Evolutionary conservation across 805 yeast genomes (phyloP).

Genomic region (Grigorovia yakushimaensis): DNA sequence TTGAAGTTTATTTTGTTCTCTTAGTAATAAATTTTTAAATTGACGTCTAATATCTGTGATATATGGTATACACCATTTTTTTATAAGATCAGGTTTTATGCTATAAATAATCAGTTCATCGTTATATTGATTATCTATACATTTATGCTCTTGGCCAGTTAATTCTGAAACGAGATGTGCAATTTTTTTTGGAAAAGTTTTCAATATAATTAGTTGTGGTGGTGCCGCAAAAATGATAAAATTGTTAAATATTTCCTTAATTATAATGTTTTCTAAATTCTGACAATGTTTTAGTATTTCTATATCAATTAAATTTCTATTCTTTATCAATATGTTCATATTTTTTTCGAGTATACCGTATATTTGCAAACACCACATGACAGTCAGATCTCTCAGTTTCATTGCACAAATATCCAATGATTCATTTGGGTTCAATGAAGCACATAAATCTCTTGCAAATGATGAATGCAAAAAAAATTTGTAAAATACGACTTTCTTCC

Average conservation of each 20-base stretch:
- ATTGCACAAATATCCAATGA: constrained; percentile 23
- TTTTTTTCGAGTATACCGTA: constrained; percentile 14
- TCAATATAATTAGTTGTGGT: constrained; percentile 40
- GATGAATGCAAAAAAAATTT: constrained; percentile 16
- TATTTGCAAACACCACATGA: constrained; percentile 21
- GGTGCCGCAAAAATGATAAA: constrained; percentile 51
- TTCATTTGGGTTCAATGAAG: constrained; percentile 15
- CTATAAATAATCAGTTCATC: constrained; percentile 1
- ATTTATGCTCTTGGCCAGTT: constrained; percentile 12
- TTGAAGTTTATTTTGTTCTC: constrained; percentile 2
- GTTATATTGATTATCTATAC: constrained; percentile 3
- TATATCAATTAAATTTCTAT: neutral
- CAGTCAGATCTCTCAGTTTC: constrained; percentile 26
- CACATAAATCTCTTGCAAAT: constrained; percentile 15
- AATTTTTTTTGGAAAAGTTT: constrained; percentile 34
- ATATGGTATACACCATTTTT: constrained; percentile 31
- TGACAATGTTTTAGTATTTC: neutral
- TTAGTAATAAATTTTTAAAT: constrained; percentile 22
- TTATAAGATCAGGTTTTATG: constrained; percentile 12
- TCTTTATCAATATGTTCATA: constrained; percentile 4
- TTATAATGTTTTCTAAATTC: constrained; percentile 14
- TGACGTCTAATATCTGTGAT: constrained; percentile 42
- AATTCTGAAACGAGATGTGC: constrained; percentile 14
- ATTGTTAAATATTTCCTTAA: constrained; percentile 18
- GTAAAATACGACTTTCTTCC: constrained; percentile 24